Percentiles rank a stretch among this genome's conserved stretches.
Evolutionary conservation across 371 early-diverging fungal genomes (phyloP).

Genomic region (Mycotypha africana): DNA sequence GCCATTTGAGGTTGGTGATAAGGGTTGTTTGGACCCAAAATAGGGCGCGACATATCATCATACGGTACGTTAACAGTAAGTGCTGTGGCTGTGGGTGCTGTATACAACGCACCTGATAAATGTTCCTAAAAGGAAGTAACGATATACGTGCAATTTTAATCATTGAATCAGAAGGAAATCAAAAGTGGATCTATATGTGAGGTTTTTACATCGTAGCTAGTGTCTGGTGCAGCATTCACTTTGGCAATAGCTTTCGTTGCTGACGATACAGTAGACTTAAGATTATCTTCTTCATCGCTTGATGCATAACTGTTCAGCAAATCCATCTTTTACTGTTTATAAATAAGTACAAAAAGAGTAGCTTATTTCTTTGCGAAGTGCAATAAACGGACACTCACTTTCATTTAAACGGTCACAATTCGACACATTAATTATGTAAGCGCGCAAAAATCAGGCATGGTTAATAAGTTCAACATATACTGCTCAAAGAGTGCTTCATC

Average conservation of each 20-base stretch:
- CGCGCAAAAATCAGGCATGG: too few relatives aligned
- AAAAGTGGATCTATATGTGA: too few relatives aligned
- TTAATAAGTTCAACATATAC: too few relatives aligned
- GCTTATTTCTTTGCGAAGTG: too few relatives aligned
- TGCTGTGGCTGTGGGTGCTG: conserved; percentile 61
- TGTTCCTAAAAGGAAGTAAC: conserved; percentile 11
- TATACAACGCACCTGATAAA: conserved; percentile 39
- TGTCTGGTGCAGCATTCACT: conserved; percentile 71
- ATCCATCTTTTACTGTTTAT: conserved; percentile 31
- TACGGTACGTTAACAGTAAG: conserved; percentile 77
- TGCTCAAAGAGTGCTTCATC: too few relatives aligned
- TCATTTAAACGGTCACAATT: too few relatives aligned
- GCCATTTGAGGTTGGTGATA: conserved; percentile 44
- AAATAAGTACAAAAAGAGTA: too few relatives aligned
- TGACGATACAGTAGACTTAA: conserved; percentile 8
- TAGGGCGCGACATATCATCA: conserved; percentile 60
- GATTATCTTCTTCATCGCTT: conserved; percentile 47
- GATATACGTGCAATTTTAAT: too few relatives aligned
- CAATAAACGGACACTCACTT: too few relatives aligned
- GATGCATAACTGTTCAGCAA: conserved; percentile 47
- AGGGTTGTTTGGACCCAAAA: conserved; percentile 78
- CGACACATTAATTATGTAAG: too few relatives aligned
- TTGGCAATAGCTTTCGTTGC: conserved; percentile 15
- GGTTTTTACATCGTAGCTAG: conserved; percentile 60
- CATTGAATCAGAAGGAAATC: too few relatives aligned